These are phyloP conservation scores for Thermomucor indicae-seudaticae DNA, from an alignment of 371 early-diverging fungal genomes.

Conservation along the genomic window DNA sequence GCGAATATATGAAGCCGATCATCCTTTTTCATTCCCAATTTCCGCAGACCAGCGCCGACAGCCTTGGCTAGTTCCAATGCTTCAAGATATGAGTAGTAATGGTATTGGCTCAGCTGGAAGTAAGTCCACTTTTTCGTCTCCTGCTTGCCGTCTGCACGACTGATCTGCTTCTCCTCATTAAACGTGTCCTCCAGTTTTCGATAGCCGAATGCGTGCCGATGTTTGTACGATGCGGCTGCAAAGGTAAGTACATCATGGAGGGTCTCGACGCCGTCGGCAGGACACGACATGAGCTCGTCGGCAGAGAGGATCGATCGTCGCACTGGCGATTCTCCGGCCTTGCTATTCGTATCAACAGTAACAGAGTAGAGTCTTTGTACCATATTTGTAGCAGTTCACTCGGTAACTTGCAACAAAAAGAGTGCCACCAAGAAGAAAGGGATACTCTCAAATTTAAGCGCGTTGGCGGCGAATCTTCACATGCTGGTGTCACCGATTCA, in stretches of 20 bases:
- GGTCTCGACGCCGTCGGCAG: constrained; percentile 57
- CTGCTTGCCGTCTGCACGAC: constrained; percentile 55
- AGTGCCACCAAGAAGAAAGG: constrained; percentile 5
- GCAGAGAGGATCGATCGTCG: constrained; percentile 58
- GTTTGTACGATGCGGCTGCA: constrained; percentile 36
- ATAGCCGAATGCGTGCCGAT: constrained; percentile 61
- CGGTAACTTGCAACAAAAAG: constrained; percentile 5
- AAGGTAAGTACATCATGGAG: constrained; percentile 65
- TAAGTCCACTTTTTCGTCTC: constrained; percentile 82
- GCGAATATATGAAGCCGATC: constrained; percentile 72
- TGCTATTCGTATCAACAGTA: constrained; percentile 12
- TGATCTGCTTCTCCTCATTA: constrained; percentile 73
- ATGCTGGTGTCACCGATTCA: no score
- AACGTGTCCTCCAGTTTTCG: constrained; percentile 61
- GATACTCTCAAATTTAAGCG: constrained; percentile 1
- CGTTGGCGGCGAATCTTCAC: no score
- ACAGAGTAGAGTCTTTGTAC: neutral
- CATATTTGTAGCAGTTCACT: neutral
- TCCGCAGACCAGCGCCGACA: constrained; percentile 64
- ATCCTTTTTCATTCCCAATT: constrained; percentile 58
- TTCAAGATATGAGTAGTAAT: constrained; percentile 67
- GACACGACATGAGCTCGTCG: constrained; percentile 43
- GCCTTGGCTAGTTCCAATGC: constrained; percentile 35
- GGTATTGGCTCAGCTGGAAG: constrained; percentile 65
- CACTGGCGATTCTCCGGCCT: constrained; percentile 30